A percentile compares a stretch with the other conserved stretches of the same genome.
Conservation (phyloP, 257 asterid species). For the Coffea eugenioides region DNA sequence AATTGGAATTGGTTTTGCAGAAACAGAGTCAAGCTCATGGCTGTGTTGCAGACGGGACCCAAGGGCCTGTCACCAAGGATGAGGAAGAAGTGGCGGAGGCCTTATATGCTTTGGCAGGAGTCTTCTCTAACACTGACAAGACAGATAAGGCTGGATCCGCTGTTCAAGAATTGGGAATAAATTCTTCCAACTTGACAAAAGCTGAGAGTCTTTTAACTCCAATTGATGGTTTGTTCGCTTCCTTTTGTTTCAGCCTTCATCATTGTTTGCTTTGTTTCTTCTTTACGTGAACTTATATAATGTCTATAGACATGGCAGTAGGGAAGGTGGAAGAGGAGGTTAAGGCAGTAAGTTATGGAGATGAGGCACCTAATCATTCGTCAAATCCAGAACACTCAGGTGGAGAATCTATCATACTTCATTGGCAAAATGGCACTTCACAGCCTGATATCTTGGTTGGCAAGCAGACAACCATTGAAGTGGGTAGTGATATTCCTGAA, state of each 20-base stretch:
- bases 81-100: conserved; percentile 95
- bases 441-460: conserved; percentile 24
- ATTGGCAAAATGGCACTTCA: conserved; percentile 26
- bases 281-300: conserved; percentile 12
- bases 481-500: conserved; percentile 3
- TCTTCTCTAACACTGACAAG: conserved; percentile 40
- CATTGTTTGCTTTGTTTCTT: conserved; percentile 3
- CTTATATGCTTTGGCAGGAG: conserved; percentile 59
- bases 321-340: conserved; percentile 21
- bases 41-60: conserved; percentile 1
- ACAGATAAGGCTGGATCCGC: conserved; percentile 15
- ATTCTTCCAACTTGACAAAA: conserved; percentile 31
- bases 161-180: conserved; percentile 35
- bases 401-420: conserved; percentile 26
- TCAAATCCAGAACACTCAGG: conserved; percentile 29
- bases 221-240: conserved; percentile 36
- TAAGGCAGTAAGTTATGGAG: conserved; percentile 20
- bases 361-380: conserved; percentile 21
- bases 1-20: conserved; percentile 34
- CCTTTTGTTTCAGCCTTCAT: not conserved
- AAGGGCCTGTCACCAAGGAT: conserved; percentile 54
- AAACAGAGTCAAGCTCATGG: conserved; percentile 23
- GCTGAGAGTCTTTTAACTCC: conserved; percentile 29
- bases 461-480: conserved; percentile 19
- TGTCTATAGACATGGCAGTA: conserved; percentile 24